These are phyloP conservation scores for Pestalotiopsis sp. DNA, from an alignment of 2,329 filamentous ascomycete genomes.

Conservation along the genomic window DNA sequence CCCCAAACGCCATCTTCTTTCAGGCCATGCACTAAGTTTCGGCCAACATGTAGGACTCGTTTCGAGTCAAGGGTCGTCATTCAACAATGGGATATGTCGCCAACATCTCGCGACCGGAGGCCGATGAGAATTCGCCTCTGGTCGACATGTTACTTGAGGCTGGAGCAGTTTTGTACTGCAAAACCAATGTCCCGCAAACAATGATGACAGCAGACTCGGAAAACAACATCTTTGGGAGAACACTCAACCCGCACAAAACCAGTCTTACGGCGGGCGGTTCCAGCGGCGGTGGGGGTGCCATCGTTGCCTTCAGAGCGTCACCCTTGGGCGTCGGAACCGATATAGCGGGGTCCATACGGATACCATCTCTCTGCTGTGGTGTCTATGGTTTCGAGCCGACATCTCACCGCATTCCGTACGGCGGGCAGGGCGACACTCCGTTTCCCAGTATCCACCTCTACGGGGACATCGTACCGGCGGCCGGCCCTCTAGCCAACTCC, in stretches of 20 bases:
- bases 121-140: constrained; percentile 28
- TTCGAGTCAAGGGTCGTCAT: constrained; percentile 53
- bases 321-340: constrained; percentile 22
- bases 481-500: constrained; percentile 42
- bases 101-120: background rate
- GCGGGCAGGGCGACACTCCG: background rate
- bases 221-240: constrained; percentile 42
- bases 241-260: constrained; percentile 38
- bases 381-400: constrained; percentile 31
- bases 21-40: constrained; percentile 5
- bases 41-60: constrained; percentile 57
- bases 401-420: constrained; percentile 1
- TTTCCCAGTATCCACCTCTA: constrained; percentile 13
- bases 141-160: constrained; percentile 41
- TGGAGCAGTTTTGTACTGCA: constrained; percentile 50
- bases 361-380: constrained; percentile 30
- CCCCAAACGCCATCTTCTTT: too few species aligned
- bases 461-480: constrained; percentile 33
- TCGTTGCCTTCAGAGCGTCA: constrained; percentile 18
- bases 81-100: constrained; percentile 55
- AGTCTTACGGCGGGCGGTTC: constrained; percentile 33
- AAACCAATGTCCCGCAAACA: constrained; percentile 45
- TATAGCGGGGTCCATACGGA: constrained; percentile 29
- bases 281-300: constrained; percentile 32
- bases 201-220: constrained; percentile 31